Evolutionary conservation across 2,329 filamentous ascomycete genomes (phyloP).

Genomic region (Lasiodiplodia theobromae): DNA sequence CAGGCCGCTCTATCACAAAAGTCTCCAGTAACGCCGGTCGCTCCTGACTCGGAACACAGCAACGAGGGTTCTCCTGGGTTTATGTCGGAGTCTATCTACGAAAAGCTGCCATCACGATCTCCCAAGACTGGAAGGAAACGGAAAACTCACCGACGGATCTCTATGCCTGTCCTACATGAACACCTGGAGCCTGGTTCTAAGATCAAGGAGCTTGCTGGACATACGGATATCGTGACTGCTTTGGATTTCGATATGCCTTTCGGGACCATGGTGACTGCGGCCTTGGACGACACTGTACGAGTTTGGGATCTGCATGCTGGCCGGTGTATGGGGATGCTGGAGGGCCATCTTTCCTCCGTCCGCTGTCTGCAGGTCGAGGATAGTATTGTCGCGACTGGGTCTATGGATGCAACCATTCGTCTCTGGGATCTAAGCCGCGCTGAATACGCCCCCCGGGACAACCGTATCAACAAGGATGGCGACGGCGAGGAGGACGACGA

Average conservation of each 20-base stretch:
- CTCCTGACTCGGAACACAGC: slow-evolving; percentile 57
- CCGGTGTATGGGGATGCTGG: slow-evolving; percentile 86
- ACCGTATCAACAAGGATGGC: slow-evolving; percentile 55
- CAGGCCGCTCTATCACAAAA: slow-evolving; percentile 54
- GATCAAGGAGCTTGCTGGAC: slow-evolving; percentile 88
- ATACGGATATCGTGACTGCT: slow-evolving; percentile 86
- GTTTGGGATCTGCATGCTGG: slow-evolving; percentile 98
- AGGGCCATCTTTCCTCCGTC: slow-evolving; percentile 94
- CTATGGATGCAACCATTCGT: slow-evolving; percentile 91
- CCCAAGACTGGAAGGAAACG: slow-evolving; percentile 62
- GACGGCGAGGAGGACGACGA: slow-evolving; percentile 52
- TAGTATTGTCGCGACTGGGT: slow-evolving; percentile 92
- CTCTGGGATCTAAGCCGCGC: slow-evolving; percentile 94
- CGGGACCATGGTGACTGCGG: slow-evolving; percentile 90
- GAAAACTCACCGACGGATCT: slow-evolving; percentile 71
- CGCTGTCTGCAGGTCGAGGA: slow-evolving; percentile 92
- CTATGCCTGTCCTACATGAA: slow-evolving; percentile 94
- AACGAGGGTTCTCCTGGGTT: slow-evolving; percentile 65
- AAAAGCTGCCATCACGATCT: slow-evolving; percentile 74
- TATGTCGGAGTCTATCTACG: slow-evolving; percentile 98
- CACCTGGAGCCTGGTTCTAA: slow-evolving; percentile 88
- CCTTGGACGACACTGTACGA: slow-evolving; percentile 89
- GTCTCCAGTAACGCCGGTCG: slow-evolving; percentile 48
- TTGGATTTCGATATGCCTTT: slow-evolving; percentile 98
- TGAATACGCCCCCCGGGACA: slow-evolving; percentile 76